Evolutionary conservation across 805 yeast genomes (phyloP).

Genomic region (Debaryomyces hansenii): DNA sequence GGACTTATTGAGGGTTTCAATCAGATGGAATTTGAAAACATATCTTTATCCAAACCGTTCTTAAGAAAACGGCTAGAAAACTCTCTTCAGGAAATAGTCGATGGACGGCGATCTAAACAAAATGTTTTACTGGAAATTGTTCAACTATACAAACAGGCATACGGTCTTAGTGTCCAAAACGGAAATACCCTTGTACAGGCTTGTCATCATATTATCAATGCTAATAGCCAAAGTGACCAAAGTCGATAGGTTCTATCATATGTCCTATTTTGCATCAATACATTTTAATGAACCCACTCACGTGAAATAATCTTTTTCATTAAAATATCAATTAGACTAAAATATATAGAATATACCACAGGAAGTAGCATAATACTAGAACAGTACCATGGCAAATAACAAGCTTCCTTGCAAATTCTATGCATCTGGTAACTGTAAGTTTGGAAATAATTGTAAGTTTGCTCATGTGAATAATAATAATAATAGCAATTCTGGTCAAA

Average conservation of each 20-base stretch:
- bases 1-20: conserved; percentile 89
- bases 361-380: too few relatives aligned
- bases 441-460: conserved; percentile 27
- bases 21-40: conserved; percentile 63
- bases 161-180: conserved; percentile 45
- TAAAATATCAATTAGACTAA: neutral
- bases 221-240: neutral
- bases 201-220: conserved; percentile 12
- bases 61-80: conserved; percentile 74
- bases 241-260: neutral
- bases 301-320: neutral
- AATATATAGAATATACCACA: neutral
- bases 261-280: neutral
- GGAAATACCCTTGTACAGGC: conserved; percentile 31
- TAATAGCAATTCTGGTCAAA: conserved; percentile 1
- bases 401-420: conserved; percentile 19
- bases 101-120: conserved; percentile 54
- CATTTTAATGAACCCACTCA: neutral
- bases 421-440: conserved; percentile 26
- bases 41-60: conserved; percentile 78
- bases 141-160: conserved; percentile 59
- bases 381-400: neutral
- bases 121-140: conserved; percentile 58
- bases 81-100: conserved; percentile 64
- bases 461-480: conserved; percentile 14